Evolutionary conservation across 345 rosid species (phyloP), one percentile per base, ranked within the genome.

Genomic region (Microthlaspi erraticum): DNA sequence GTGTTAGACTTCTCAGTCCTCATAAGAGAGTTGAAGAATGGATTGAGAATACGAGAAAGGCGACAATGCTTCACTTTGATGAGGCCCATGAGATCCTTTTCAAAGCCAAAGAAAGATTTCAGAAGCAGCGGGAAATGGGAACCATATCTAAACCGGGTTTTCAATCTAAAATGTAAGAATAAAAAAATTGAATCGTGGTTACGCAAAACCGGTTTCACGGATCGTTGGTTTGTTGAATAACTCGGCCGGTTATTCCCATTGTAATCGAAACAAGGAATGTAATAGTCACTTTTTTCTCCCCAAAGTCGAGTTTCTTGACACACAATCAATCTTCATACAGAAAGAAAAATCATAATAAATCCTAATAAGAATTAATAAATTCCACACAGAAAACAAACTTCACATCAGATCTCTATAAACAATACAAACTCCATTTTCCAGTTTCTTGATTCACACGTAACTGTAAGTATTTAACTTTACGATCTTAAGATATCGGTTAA

Each of bases 21-120:
- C 69, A 81, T 70, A 81, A 84, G 80, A 88, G 87, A 81, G 89
- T 93, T 51, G 81, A 77, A 60, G 80, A 86, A 54, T 93, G 98
- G 98, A 79, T 90, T 50, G 89, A 84, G 74, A 73, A 72, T 70
- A 88, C 93, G n/a, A 90, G 76, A 69, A 79, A 77, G 13, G 90
- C 90, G 19, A 87, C 89, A 1, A 77, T 64, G 50, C 97, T 97
- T 48, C 85, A 88, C 75, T 93, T 93, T 71, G 90, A 90, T 60
- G 93, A 83, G 65, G 90, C 86, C 51, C 91, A 88, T 68, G 57
- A 84, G 49, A 23, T 54, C 69, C 77, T 93, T 72, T 81, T 77
- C 70, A 78, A 36, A 71, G 80, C 51, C 66, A 87, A 84, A 77
- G 81, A 51, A 11, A 72, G 11, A 29, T 50, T 81, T 6, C 78